These are phyloP conservation scores for Piper betle DNA, from an alignment of 164 flowering plant genomes.

Conservation along the genomic window DNA sequence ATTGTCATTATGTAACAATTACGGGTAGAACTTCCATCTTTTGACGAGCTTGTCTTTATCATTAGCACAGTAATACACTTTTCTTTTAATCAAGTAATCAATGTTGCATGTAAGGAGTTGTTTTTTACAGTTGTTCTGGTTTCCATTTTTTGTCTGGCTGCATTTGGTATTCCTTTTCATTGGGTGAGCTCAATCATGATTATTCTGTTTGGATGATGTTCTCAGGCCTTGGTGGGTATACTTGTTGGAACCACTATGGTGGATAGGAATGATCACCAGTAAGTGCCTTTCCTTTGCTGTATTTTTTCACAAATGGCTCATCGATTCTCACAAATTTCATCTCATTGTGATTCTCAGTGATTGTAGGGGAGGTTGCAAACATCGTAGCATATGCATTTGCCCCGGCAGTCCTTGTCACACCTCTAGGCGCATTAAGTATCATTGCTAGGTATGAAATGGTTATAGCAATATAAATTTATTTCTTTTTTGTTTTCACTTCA, in stretches of 20 bases:
- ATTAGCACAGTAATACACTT: neutral
- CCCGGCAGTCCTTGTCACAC: conserved; percentile 92
- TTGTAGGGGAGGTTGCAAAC: conserved; percentile 84
- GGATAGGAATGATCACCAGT: conserved; percentile 92
- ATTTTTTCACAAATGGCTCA: neutral
- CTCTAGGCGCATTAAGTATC: conserved; percentile 88
- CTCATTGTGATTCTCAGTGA: conserved; percentile 39
- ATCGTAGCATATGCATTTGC: conserved; percentile 87
- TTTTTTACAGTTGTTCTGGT: too few relatives aligned
- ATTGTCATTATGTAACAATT: neutral
- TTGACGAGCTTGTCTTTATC: neutral
- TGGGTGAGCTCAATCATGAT: neutral
- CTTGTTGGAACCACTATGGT: conserved; percentile 89
- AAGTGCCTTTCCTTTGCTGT: conserved; percentile 9
- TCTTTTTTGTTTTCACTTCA: neutral
- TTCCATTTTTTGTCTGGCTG: neutral
- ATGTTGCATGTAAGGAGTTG: too few relatives aligned
- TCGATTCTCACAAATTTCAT: neutral
- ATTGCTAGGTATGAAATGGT: conserved; percentile 50
- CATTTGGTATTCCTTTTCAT: neutral
- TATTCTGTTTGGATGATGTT: neutral
- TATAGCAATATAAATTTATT: too few relatives aligned
- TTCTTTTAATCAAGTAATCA: too few relatives aligned
- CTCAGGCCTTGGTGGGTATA: conserved; percentile 80
- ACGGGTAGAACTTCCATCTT: neutral